Base-by-base conservation (phyloP, 495 filamentous ascomycete genomes). In the Xylaria nigripes region DNA sequence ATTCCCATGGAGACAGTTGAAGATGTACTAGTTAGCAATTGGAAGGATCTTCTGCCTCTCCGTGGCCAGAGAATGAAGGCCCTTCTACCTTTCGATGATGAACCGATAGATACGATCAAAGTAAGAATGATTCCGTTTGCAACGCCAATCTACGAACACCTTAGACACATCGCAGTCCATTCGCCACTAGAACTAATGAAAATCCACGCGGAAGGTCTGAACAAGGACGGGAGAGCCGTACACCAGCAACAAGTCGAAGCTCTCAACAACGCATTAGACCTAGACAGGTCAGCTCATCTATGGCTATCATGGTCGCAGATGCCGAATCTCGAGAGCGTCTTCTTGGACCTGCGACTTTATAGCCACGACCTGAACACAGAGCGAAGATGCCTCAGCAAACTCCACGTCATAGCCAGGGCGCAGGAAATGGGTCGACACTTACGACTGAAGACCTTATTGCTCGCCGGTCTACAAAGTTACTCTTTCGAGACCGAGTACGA, bases 291-390 rank as follows among this genome's bases (percentile, higher is more conserved):
- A 0, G 54, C 61, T 12, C 64, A 59, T 6, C 13, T 66, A 3
- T 66, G 64, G 64, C 38, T 66, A 9, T 64, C 64, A 2, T 66
- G 64, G 64, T 61, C 55, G 7, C 42, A 53, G 47, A 64, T 66
- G 61, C 56, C 56, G 6, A 56, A 43, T 18, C 61, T 66, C 0
- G 54, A 66, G 47, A 66, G 61, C 42, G 64, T 66, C 10, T 55
- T 62, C 6, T 49, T 66, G 0, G 64, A 66, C 30, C 23, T 66
- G 18, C 64, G 64, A 15, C 57, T 66, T 0, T 66, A 66, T 19
- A 62, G 64, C 46, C 58, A 60, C 18, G 51, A 64, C 3, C 18
- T 58, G 1, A 66, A 66, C 29, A 66, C 61, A 0, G 46, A 54
- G 3, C 56, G 50, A 30, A 59, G 57, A 40, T 60, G 51, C 30